Evolutionary conservation across 768 basidiomycete species (phyloP).

Genomic region (Trametes sanguinea): DNA sequence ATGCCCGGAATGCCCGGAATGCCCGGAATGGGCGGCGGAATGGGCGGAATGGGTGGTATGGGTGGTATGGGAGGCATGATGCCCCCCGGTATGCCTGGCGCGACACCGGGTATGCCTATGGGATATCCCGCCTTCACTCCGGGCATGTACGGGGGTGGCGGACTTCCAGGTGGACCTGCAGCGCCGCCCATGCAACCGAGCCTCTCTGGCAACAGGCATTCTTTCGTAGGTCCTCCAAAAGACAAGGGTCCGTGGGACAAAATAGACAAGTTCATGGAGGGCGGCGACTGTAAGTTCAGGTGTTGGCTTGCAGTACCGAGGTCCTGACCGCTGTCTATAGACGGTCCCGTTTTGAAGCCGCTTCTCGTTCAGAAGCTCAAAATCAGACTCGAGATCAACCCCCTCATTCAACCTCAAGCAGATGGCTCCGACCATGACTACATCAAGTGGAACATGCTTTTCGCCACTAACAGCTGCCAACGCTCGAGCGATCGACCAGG

Average conservation of each 20-base stretch:
- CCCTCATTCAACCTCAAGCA: slow-evolving; percentile 52
- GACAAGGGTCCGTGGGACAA: slow-evolving; percentile 26
- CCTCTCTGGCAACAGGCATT: slow-evolving; percentile 7
- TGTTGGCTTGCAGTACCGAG: neutral
- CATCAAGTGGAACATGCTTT: slow-evolving; percentile 78
- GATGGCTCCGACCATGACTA: slow-evolving; percentile 44
- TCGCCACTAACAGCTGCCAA: slow-evolving; percentile 57
- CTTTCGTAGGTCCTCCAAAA: neutral
- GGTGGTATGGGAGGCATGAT: slow-evolving; percentile 23
- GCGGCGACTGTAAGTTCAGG: slow-evolving; percentile 42
- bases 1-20: slow-evolving; percentile 13
- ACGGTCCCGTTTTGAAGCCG: slow-evolving; percentile 72
- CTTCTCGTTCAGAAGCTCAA: slow-evolving; percentile 53
- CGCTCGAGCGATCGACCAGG: slow-evolving; percentile 60
- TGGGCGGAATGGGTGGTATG: slow-evolving; percentile 4
- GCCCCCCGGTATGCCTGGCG: slow-evolving; percentile 8
- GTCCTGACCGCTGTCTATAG: slow-evolving; percentile 35
- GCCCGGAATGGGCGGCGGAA: slow-evolving; percentile 15
- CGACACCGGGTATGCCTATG: slow-evolving; percentile 8
- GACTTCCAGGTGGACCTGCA: neutral
- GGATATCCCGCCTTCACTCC: slow-evolving; percentile 16
- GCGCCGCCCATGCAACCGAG: slow-evolving; percentile 23
- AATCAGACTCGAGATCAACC: slow-evolving; percentile 56
- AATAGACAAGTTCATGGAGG: slow-evolving; percentile 42
- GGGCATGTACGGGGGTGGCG: neutral